These are phyloP conservation scores for Rhododendron simsii DNA, from an alignment of 148 eudicot species.

Conservation along the genomic window DNA sequence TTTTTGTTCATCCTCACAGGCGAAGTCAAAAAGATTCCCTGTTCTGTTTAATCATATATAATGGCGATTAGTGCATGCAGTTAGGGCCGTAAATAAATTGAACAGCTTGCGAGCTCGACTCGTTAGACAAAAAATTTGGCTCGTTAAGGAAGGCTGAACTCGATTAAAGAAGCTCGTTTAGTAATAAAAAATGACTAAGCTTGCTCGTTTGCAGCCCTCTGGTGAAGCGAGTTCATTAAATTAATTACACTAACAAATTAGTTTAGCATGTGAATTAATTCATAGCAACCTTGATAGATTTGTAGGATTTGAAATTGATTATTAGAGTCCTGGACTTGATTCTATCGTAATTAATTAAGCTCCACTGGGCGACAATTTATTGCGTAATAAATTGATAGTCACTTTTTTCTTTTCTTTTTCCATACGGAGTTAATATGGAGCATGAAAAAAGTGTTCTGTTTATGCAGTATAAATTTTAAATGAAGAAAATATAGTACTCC, in stretches of 20 bases:
- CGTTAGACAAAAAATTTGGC: no score
- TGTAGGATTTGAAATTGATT: not conserved
- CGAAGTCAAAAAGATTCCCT: not conserved
- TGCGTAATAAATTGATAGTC: not conserved
- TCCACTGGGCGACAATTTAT: not conserved
- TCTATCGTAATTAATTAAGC: not conserved
- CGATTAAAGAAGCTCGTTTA: no score
- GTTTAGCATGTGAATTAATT: not conserved
- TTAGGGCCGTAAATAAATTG: no score
- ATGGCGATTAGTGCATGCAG: not conserved
- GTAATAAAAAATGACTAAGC: no score
- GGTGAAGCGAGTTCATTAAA: no score
- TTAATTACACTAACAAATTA: not conserved
- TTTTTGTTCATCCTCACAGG: not conserved
- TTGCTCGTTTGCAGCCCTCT: no score
- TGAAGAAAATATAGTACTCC: not conserved
- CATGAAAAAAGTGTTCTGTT: no score
- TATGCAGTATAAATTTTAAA: no score
- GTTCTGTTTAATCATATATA: not conserved
- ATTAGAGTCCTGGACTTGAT: not conserved
- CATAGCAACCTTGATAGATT: not conserved
- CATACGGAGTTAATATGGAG: not conserved
- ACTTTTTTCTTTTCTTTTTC: no score
- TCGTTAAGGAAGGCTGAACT: no score
- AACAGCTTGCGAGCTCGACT: rapidly evolving